Conservation (phyloP, 495 filamentous ascomycete species). For the Glutinoglossum americanum region DNA sequence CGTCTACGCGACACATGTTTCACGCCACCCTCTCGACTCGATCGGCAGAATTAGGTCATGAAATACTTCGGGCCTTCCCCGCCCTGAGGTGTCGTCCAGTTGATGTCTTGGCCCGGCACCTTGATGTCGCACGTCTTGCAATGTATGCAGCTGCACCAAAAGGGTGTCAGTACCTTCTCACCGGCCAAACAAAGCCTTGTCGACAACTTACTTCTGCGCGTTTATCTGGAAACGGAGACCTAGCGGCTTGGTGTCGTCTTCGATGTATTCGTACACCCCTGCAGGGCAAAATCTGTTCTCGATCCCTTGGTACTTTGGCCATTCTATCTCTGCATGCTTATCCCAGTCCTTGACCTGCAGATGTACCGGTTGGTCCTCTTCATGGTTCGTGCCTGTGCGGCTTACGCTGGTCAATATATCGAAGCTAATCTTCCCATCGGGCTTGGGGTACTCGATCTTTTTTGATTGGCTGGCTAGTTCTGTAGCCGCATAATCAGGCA, state of each 20-base stretch:
- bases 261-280: constrained; percentile 94
- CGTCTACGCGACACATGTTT: not conserved
- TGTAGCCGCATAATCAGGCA: constrained; percentile 52
- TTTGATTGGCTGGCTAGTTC: constrained; percentile 54
- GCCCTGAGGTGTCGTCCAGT: constrained; percentile 87
- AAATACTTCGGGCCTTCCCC: constrained; percentile 94
- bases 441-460: constrained; percentile 93
- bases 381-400: constrained; percentile 92
- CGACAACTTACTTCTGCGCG: constrained; percentile 65
- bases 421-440: constrained; percentile 81
- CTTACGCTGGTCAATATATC: constrained; percentile 89
- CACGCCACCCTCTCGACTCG: not conserved
- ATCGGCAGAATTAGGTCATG: constrained; percentile 62
- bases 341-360: constrained; percentile 91
- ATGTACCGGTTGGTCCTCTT: constrained; percentile 95
- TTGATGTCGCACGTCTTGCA: constrained; percentile 99
- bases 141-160: constrained; percentile 60
- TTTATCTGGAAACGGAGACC: constrained; percentile 97
- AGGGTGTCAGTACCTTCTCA: not conserved
- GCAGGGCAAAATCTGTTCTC: constrained; percentile 99
- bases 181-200: not conserved
- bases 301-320: constrained; percentile 71
- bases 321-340: constrained; percentile 59
- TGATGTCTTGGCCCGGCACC: constrained; percentile 86
- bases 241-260: constrained; percentile 59